A percentile compares a stretch with the other conserved stretches of the same genome.
Conservation (phyloP, 441 rosid genomes). For the Monsonia emarginata region DNA sequence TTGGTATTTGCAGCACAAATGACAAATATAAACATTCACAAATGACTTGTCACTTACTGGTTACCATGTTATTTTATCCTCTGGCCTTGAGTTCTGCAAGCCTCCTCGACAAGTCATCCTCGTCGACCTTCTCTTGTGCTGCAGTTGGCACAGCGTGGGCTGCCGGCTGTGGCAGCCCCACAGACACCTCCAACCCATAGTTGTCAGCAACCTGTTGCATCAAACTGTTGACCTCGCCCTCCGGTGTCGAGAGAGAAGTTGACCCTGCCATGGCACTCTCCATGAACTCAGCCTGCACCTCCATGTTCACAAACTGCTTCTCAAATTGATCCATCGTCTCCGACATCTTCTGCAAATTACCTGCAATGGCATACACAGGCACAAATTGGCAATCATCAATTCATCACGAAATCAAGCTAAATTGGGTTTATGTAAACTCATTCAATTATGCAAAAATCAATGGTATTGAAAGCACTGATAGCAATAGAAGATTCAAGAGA, state of each 20-base stretch:
- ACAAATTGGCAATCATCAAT: too few species aligned
- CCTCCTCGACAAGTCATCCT: constrained; percentile 78
- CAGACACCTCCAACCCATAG: constrained; percentile 81
- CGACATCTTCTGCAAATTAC: constrained; percentile 87
- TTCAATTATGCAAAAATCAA: too few species aligned
- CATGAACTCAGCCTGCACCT: constrained; percentile 91
- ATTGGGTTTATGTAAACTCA: too few species aligned
- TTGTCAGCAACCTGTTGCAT: constrained; percentile 93
- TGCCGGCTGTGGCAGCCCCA: constrained; percentile 81
- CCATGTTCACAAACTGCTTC: constrained; percentile 95
- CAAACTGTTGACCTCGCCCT: constrained; percentile 84
- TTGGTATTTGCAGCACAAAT: too few species aligned
- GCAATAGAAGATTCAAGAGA: too few species aligned
- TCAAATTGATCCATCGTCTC: constrained; percentile 85
- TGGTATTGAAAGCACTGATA: too few species aligned
- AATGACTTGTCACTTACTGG: background rate
- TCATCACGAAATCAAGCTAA: too few species aligned
- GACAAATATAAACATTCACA: constrained; percentile 3
- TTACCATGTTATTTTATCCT: constrained; percentile 33
- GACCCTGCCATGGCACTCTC: constrained; percentile 96
- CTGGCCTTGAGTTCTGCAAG: constrained; percentile 84
- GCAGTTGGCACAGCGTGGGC: constrained; percentile 67
- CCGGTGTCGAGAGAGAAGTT: constrained; percentile 77
- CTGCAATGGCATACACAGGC: too few species aligned
- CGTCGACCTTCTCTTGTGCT: constrained; percentile 65